These are phyloP conservation scores for Emydomyces testavorans DNA, from an alignment of 2,329 filamentous ascomycete species.

Conservation along the genomic window DNA sequence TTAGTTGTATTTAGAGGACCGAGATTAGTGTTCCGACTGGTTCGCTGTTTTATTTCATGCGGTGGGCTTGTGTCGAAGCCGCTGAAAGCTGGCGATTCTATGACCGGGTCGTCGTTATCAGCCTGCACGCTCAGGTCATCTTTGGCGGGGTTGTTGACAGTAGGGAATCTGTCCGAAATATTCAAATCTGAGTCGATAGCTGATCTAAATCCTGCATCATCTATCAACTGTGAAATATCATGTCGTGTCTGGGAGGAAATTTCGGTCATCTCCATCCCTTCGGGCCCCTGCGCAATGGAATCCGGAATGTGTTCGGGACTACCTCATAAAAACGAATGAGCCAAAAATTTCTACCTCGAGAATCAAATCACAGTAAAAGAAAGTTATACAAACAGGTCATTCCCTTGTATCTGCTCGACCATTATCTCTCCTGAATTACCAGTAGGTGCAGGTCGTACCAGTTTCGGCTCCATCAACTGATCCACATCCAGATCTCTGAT, in stretches of 20 bases:
- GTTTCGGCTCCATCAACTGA: constrained; percentile 57
- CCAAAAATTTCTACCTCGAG: background rate
- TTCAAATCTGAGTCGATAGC: constrained; percentile 33
- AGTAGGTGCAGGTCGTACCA: constrained; percentile 40
- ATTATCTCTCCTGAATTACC: constrained; percentile 19
- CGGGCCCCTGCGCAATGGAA: constrained; percentile 6
- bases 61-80: constrained; percentile 17
- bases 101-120: constrained; percentile 1
- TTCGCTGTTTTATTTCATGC: background rate
- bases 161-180: constrained; percentile 1
- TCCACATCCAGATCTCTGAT: constrained; percentile 48
- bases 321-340: constrained; percentile 15
- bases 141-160: background rate
- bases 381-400: constrained; percentile 30
- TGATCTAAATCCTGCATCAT: constrained; percentile 40
- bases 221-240: constrained; percentile 38
- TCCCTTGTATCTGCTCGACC: constrained; percentile 24
- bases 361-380: constrained; percentile 16
- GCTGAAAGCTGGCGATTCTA: constrained; percentile 14
- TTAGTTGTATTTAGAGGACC: background rate
- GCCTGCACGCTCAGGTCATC: background rate
- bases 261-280: constrained; percentile 15
- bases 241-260: constrained; percentile 28
- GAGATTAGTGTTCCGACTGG: background rate
- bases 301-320: constrained; percentile 9